phyloP scores from a whole-genome alignment of 768 basidiomycete genomes.

The Suillus cothurnatus region DNA sequence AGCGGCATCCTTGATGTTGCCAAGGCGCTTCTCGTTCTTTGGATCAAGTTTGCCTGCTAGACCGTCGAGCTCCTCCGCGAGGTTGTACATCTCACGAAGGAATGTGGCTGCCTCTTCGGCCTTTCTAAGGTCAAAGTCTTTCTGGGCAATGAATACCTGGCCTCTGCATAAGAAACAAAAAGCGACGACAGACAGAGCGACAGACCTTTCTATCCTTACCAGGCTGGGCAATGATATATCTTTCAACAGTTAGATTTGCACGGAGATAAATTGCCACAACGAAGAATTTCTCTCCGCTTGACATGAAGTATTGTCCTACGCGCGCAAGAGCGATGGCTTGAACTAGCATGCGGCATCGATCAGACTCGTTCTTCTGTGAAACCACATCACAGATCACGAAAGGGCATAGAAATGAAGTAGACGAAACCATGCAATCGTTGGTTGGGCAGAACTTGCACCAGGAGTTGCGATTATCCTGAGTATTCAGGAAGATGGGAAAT shows the following conservation, averaged over 20 bases:
- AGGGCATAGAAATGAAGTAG: not conserved
- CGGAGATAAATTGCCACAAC: conserved; percentile 17
- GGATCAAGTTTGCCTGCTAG: too few species aligned
- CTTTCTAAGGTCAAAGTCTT: too few species aligned
- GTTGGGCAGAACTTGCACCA: conserved; percentile 10
- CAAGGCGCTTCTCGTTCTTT: too few species aligned
- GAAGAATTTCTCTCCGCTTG: too few species aligned
- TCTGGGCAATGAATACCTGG: too few species aligned
- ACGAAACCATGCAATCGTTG: conserved; percentile 13
- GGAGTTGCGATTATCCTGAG: rapidly evolving
- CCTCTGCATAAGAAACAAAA: not conserved
- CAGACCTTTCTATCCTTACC: not conserved
- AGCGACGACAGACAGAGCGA: not conserved
- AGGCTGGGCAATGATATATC: conserved; percentile 12
- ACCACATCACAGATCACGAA: conserved; percentile 17
- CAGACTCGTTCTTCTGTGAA: not conserved
- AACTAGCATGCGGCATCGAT: conserved; percentile 16
- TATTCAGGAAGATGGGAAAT: conserved; percentile 17
- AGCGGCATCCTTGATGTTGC: too few species aligned
- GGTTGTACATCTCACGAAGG: too few species aligned
- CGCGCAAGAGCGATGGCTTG: conserved; percentile 13
- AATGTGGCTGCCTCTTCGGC: too few species aligned
- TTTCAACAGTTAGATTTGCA: conserved; percentile 2
- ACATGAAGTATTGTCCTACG: not conserved
- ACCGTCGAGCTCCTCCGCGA: too few species aligned